Conservation (phyloP, 495 filamentous ascomycete species). For the Opeltia flavorubescens region DNA sequence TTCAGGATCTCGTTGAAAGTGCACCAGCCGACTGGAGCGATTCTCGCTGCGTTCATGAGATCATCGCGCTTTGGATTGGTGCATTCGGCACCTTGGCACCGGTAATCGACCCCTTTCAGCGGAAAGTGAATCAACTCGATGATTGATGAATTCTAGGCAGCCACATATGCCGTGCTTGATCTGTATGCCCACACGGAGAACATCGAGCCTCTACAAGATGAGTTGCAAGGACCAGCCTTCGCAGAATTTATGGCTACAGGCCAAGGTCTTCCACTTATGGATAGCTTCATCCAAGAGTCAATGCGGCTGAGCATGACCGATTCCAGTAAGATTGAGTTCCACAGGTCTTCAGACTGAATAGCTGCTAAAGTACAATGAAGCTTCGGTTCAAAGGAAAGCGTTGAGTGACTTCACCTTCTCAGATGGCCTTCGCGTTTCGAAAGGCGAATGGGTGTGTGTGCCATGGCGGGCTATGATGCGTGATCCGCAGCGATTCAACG, state of each 20-base stretch:
- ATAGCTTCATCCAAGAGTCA: background rate
- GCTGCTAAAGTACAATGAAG: background rate
- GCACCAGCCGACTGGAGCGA: no score
- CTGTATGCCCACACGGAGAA: background rate
- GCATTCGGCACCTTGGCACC: no score
- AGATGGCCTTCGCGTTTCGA: background rate
- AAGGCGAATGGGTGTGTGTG: background rate
- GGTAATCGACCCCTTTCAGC: no score
- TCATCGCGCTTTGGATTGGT: no score
- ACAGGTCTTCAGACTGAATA: no score
- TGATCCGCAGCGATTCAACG: background rate
- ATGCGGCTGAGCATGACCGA: background rate
- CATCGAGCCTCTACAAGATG: background rate
- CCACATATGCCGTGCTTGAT: no score
- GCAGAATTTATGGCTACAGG: no score
- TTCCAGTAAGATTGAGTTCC: background rate
- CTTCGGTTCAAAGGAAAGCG: background rate
- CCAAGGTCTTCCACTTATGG: background rate
- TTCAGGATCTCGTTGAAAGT: no score
- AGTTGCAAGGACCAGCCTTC: background rate
- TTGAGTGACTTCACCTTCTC: background rate
- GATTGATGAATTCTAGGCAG: no score
- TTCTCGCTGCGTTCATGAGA: no score
- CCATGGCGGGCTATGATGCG: background rate
- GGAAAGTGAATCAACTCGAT: no score